These are phyloP conservation scores for Bauhinia variegata DNA, from an alignment of 306 rosid species.

Conservation along the genomic window DNA sequence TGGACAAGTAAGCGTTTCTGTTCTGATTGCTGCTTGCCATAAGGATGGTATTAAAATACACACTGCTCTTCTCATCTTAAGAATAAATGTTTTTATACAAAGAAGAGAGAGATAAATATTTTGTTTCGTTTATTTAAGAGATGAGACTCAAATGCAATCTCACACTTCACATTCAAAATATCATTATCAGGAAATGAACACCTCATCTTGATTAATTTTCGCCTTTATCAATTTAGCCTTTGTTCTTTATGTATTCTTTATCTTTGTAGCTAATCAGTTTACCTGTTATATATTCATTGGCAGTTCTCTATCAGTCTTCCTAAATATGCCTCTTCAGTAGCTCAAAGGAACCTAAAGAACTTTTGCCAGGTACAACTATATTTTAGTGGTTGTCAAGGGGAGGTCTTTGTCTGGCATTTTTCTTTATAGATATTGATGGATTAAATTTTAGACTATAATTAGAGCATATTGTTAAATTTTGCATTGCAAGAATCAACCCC, in stretches of 20 bases:
- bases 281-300: slow-evolving; percentile 35
- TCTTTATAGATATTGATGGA: background rate
- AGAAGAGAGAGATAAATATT: no score
- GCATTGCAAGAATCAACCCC: slow-evolving; percentile 10
- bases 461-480: background rate
- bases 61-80: background rate
- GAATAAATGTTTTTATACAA: no score
- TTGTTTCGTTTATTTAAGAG: background rate
- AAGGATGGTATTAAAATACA: slow-evolving; percentile 19
- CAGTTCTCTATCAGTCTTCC: slow-evolving; percentile 83
- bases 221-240: background rate
- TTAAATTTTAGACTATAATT: slow-evolving; percentile 13
- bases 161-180: slow-evolving; percentile 3
- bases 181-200: background rate
- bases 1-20: slow-evolving; percentile 68
- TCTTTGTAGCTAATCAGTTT: slow-evolving; percentile 22
- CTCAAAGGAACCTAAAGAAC: slow-evolving; percentile 79
- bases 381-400: background rate
- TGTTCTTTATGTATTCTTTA: slow-evolving; percentile 3
- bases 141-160: background rate
- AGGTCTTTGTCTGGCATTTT: background rate
- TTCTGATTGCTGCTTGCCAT: slow-evolving; percentile 13
- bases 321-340: slow-evolving; percentile 75
- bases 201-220: background rate
- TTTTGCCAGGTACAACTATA: slow-evolving; percentile 63